Evolutionary conservation across 2,329 filamentous ascomycete genomes (phyloP).

Genomic region (Alternaria gansuensis): DNA sequence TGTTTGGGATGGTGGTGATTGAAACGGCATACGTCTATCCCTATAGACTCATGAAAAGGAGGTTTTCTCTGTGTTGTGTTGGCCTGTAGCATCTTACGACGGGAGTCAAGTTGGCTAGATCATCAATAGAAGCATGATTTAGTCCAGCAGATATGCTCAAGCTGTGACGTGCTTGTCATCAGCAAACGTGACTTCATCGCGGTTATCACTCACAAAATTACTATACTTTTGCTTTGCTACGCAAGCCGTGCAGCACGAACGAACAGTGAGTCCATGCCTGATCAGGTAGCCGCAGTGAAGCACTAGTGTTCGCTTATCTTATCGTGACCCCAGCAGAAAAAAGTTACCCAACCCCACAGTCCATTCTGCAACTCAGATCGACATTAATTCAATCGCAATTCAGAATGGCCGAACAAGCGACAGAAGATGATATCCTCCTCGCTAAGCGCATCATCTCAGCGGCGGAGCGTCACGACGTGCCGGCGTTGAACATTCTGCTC

Average conservation of each 20-base stretch:
- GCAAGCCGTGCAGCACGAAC: neutral
- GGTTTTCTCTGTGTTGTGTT: conserved; percentile 13
- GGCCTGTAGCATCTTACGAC: conserved; percentile 19
- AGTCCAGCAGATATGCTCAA: neutral
- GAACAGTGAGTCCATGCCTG: neutral
- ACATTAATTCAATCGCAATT: conserved; percentile 15
- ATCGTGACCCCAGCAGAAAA: conserved; percentile 20
- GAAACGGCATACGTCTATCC: conserved; percentile 16
- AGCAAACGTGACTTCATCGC: neutral
- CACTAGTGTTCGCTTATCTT: conserved; percentile 25
- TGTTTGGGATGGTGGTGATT: conserved; percentile 18
- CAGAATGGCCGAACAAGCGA: conserved; percentile 46
- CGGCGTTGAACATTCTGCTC: conserved; percentile 47
- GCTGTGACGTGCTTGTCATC: neutral
- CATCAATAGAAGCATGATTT: conserved; percentile 6
- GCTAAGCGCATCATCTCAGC: conserved; percentile 51
- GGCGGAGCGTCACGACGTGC: conserved; percentile 48
- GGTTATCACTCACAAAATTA: neutral
- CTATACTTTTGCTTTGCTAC: neutral
- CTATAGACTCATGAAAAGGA: conserved; percentile 13
- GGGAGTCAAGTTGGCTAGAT: neutral
- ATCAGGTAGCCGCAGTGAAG: conserved; percentile 24
- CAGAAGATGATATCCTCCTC: conserved; percentile 49
- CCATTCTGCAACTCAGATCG: conserved; percentile 11
- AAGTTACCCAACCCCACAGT: conserved; percentile 23